phyloP scores from a whole-genome alignment of 345 rosid species.

The Trapa bicornis region DNA sequence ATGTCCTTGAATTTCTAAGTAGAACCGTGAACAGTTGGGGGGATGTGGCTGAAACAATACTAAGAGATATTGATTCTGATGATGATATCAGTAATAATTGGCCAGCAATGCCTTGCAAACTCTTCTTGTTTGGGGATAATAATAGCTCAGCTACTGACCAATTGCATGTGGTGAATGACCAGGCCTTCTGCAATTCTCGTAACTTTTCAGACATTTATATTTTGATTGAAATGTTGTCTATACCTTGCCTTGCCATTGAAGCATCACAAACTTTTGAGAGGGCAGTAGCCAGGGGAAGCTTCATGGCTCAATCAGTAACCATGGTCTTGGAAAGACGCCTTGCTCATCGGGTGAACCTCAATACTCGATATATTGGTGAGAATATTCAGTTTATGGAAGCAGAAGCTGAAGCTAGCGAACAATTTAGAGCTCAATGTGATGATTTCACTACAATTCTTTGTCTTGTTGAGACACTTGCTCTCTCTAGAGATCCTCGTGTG shows the following conservation, averaged over 20 bases:
- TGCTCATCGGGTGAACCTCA: slow-evolving; percentile 40
- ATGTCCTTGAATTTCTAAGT: slow-evolving; percentile 73
- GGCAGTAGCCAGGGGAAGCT: slow-evolving; percentile 78
- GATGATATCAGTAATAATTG: slow-evolving; percentile 47
- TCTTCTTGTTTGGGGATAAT: slow-evolving; percentile 44
- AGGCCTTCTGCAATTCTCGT: slow-evolving; percentile 27
- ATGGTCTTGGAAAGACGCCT: slow-evolving; percentile 80
- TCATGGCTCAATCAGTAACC: slow-evolving; percentile 62
- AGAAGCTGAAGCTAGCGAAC: slow-evolving; percentile 60
- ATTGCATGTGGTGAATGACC: slow-evolving; percentile 42
- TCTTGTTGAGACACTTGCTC: slow-evolving; percentile 87
- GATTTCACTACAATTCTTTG: slow-evolving; percentile 71
- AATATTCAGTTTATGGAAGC: slow-evolving; percentile 44
- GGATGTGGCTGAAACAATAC: slow-evolving; percentile 71
- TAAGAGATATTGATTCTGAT: slow-evolving; percentile 72
- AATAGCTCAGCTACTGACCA: slow-evolving; percentile 44
- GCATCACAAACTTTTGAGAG: slow-evolving; percentile 88
- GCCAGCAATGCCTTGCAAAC: slow-evolving; percentile 30
- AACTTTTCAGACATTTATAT: slow-evolving; percentile 80
- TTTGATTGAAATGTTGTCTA: slow-evolving; percentile 83
- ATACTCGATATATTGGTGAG: slow-evolving; percentile 37
- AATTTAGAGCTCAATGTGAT: slow-evolving; percentile 42
- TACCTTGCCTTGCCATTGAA: slow-evolving; percentile 75
- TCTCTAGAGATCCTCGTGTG: slow-evolving; percentile 56
- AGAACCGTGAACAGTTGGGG: slow-evolving; percentile 83